Evolutionary conservation across 2,329 filamentous ascomycete genomes (phyloP), one percentile per base, ranked within the genome.

Genomic region (Colletotrichum higginsianum): DNA sequence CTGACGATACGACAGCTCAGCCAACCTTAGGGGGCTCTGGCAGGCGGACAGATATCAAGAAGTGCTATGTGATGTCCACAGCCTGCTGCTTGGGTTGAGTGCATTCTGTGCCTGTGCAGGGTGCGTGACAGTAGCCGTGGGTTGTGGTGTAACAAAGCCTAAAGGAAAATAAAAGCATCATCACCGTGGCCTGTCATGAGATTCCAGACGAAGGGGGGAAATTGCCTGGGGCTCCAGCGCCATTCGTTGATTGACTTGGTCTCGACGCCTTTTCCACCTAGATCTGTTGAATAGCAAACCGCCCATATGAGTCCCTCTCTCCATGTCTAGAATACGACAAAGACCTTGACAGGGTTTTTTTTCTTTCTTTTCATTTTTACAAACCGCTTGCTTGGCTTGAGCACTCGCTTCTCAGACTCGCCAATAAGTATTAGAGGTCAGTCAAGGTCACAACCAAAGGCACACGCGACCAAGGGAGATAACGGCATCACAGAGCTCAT

Each of bases 1-100:
- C 64, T 58, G 67, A 67, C 56, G 35, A 62, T 47, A 67, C 56
- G 67, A 61, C 18, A 44, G 42, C 49, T 66, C 62, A 66, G 53
- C 56, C 67, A 26, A 52, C 35, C 21, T 16, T 23, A 21, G 53
- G 62, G 38, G 38, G 40, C 61, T 38, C 21, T 56, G 30, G 21
- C 13, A 44, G 53, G 61, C 52, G 52, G 50, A 50, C 30, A 50
- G 60, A 61, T 50, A 9, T 38, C 9, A 11, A 52, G 21, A 52
- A 42, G 4, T 42, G 44, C 47, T 23, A 30, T 11, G 35, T 61
- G 9, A 35, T 35, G 21, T 62, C 21, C 5, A 47, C 26, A 15
- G 30, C 38, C 26, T 42, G n/a, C 46, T 52, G 15, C 15, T 40
- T 50, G 18, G 35, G n/a, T 38, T 12, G 18, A 23, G 26, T 7